A percentile compares a stretch with the other conserved stretches of the same genome.
Evolutionary conservation across 2,329 filamentous ascomycete species (phyloP).

Genomic region (Claviceps sp.): DNA sequence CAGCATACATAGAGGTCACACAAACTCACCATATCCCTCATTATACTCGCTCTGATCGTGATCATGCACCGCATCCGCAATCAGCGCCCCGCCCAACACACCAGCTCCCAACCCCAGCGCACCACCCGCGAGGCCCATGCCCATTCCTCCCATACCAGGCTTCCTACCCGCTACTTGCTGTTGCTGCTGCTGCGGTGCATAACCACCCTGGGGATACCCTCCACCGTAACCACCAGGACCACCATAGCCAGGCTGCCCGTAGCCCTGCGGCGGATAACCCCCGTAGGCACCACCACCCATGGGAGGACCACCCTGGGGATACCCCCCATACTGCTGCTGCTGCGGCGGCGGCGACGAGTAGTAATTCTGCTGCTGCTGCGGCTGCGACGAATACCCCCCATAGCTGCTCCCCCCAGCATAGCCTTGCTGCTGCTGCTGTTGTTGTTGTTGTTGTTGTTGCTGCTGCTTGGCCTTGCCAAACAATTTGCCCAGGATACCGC

Average conservation of each 20-base stretch:
- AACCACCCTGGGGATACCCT: constrained; percentile 15
- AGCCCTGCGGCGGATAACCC: constrained; percentile 6
- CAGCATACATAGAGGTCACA: no score
- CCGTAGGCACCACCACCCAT: constrained; percentile 5
- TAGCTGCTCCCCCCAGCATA: constrained; percentile 12
- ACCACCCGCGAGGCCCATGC: constrained; percentile 57
- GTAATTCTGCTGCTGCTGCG: background rate
- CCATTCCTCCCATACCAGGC: constrained; percentile 21
- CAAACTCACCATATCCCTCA: constrained; percentile 27
- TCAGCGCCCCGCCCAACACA: constrained; percentile 61
- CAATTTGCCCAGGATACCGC: constrained; percentile 37
- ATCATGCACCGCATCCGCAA: constrained; percentile 55
- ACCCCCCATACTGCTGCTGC: constrained; percentile 3
- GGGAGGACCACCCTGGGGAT: background rate
- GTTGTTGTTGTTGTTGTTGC: constrained; percentile 15
- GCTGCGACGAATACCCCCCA: background rate
- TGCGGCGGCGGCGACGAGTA: background rate
- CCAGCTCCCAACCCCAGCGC: constrained; percentile 73
- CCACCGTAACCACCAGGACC: constrained; percentile 17
- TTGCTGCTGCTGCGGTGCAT: constrained; percentile 8
- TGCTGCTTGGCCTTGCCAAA: constrained; percentile 29
- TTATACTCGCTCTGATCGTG: constrained; percentile 43
- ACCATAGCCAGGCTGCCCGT: constrained; percentile 17
- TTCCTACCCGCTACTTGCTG: constrained; percentile 27
- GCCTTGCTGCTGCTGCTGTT: background rate